Evolutionary conservation across 768 basidiomycete genomes (phyloP).

Genomic region (Mycena epipterygia): DNA sequence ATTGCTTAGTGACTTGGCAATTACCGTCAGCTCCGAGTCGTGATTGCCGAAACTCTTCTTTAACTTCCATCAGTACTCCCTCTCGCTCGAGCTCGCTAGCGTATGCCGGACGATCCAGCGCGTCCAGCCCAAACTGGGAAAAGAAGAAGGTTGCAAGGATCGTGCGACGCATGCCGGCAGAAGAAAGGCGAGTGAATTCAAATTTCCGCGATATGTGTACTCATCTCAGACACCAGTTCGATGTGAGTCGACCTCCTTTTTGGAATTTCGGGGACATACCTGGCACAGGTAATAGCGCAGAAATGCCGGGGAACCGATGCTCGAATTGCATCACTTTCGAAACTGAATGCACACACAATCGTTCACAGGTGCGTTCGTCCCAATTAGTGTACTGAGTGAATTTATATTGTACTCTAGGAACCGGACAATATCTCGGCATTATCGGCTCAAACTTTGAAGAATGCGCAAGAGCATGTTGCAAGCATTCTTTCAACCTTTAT

Average conservation of each 20-base stretch:
- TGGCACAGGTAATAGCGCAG: slow-evolving; percentile 67
- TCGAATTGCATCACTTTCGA: slow-evolving; percentile 66
- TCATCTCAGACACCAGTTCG: slow-evolving; percentile 25
- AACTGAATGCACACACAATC: slow-evolving; percentile 68
- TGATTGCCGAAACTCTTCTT: no score
- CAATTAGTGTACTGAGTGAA: slow-evolving; percentile 28
- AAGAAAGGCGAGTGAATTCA: slow-evolving; percentile 30
- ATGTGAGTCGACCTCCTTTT: not conserved
- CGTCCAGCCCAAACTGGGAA: slow-evolving; percentile 37
- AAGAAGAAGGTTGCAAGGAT: slow-evolving; percentile 30
- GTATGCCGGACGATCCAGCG: no score
- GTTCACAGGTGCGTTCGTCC: slow-evolving; percentile 59
- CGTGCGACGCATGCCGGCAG: slow-evolving; percentile 2
- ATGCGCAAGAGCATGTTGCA: slow-evolving; percentile 23
- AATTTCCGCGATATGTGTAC: not conserved
- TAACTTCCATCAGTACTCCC: no score
- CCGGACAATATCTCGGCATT: not conserved
- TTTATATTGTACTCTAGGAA: not conserved
- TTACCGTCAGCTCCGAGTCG: no score
- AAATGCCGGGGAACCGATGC: slow-evolving; percentile 66
- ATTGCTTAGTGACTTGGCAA: no score
- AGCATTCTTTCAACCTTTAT: slow-evolving; percentile 22
- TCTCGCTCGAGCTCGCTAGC: no score
- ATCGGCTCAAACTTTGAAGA: not conserved
- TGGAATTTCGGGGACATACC: not conserved